Conservation (phyloP, 2,329 filamentous ascomycete genomes). For the Pezicula rhizophila region DNA sequence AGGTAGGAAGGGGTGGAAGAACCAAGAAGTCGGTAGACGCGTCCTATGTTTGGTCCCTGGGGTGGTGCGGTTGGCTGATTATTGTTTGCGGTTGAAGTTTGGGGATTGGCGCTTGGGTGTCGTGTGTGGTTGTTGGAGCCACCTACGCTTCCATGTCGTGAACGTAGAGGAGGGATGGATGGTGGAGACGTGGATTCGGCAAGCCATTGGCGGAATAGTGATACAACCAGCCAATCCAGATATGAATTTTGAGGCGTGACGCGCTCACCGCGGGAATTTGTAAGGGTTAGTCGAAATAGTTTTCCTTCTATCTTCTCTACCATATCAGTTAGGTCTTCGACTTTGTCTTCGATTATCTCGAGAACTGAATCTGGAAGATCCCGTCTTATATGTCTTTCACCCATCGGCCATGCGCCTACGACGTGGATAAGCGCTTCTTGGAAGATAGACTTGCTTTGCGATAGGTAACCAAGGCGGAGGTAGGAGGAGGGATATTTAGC, state of each 20-base stretch:
- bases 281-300: slow-evolving; percentile 75
- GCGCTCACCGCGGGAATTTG: slow-evolving; percentile 73
- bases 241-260: slow-evolving; percentile 75
- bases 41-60: slow-evolving; percentile 56
- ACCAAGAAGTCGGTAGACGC: slow-evolving; percentile 73
- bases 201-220: slow-evolving; percentile 86
- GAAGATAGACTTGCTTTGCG: slow-evolving; percentile 76
- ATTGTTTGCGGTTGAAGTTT: slow-evolving; percentile 15
- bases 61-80: slow-evolving; percentile 29
- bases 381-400: slow-evolving; percentile 66
- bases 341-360: slow-evolving; percentile 91
- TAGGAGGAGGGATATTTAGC: slow-evolving; percentile 94
- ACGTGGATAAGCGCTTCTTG: slow-evolving; percentile 88
- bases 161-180: slow-evolving; percentile 41
- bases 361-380: slow-evolving; percentile 70
- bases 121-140: slow-evolving; percentile 5
- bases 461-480: slow-evolving; percentile 80
- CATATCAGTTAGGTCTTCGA: slow-evolving; percentile 81
- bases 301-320: slow-evolving; percentile 74
- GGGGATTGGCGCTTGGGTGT: slow-evolving; percentile 6
- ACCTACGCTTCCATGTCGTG: slow-evolving; percentile 12
- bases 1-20: slow-evolving; percentile 60
- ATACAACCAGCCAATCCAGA: slow-evolving; percentile 83
- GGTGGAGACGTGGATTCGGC: slow-evolving; percentile 81
- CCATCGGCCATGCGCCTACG: slow-evolving; percentile 86